Conservation (phyloP, 129 eudicot species). For the Flaveria trinervia region DNA sequence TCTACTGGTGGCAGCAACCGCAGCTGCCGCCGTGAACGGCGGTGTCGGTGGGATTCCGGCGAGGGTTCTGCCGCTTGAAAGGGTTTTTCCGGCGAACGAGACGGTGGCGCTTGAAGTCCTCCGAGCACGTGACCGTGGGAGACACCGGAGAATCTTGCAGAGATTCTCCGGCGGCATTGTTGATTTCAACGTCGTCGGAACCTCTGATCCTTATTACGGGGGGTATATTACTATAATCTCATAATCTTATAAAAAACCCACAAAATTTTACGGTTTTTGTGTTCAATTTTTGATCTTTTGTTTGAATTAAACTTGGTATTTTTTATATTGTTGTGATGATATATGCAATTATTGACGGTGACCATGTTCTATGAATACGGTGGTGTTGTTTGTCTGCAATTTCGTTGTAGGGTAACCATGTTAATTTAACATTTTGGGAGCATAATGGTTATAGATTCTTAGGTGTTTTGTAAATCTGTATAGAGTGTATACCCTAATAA, state of each 20-base stretch:
- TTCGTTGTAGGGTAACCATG: background rate
- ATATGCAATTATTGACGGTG: constrained; percentile 34
- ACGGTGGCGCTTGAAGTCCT: constrained; percentile 56
- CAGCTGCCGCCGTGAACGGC: constrained; percentile 32
- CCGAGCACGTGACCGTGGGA: constrained; percentile 59
- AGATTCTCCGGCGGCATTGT: constrained; percentile 71
- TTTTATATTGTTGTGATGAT: constrained; percentile 9
- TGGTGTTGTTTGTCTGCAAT: too few species aligned
- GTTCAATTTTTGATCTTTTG: background rate
- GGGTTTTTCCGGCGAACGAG: constrained; percentile 71
- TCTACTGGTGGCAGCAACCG: constrained; percentile 33
- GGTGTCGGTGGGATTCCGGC: constrained; percentile 35
- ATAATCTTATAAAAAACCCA: constrained; percentile 5
- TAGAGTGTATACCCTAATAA: background rate
- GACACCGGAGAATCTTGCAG: constrained; percentile 80
- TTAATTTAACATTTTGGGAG: constrained; percentile 21
- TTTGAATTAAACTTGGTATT: background rate
- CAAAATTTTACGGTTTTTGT: too few species aligned
- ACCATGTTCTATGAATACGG: constrained; percentile 27
- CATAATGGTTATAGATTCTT: constrained; percentile 33
- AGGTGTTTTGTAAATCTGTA: constrained; percentile 15
- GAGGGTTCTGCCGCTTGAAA: constrained; percentile 60
- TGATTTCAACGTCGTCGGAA: constrained; percentile 72
- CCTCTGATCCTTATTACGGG: constrained; percentile 77
- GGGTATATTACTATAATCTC: constrained; percentile 49